Conservation (phyloP, 371 early-diverging fungal genomes). For the Polyrhizophydium stewartii region DNA sequence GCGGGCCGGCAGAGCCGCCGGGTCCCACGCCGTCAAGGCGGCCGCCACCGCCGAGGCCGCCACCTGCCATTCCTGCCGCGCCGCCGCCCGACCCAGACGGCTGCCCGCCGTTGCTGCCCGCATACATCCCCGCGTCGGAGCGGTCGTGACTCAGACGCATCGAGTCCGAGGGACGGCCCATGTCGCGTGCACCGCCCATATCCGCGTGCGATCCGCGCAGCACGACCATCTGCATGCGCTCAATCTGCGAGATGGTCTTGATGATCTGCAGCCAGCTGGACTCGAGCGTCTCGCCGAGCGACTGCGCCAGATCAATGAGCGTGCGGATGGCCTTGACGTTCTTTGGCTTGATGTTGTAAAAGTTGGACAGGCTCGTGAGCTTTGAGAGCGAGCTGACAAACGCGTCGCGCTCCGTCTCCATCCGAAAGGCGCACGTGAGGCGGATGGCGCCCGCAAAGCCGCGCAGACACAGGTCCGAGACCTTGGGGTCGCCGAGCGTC, state of each 20-base stretch:
- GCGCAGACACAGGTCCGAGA: slow-evolving; percentile 44
- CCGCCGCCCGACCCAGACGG: background rate
- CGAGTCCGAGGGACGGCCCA: too few species aligned
- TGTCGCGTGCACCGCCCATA: too few species aligned
- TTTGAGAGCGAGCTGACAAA: slow-evolving; percentile 49
- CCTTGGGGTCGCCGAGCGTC: slow-evolving; percentile 22
- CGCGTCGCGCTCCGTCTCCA: slow-evolving; percentile 56
- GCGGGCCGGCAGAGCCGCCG: too few species aligned
- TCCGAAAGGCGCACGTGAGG: slow-evolving; percentile 37
- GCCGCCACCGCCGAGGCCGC: too few species aligned
- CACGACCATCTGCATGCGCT: slow-evolving; percentile 34
- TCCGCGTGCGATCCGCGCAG: background rate
- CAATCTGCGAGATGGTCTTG: slow-evolving; percentile 40
- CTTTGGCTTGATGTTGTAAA: slow-evolving; percentile 39
- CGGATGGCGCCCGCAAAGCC: slow-evolving; percentile 43
- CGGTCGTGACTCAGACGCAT: background rate
- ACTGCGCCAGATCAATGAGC: slow-evolving; percentile 33
- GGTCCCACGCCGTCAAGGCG: too few species aligned
- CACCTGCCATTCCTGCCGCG: too few species aligned
- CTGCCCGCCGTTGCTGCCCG: background rate
- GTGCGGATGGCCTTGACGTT: slow-evolving; percentile 47
- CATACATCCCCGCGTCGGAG: background rate
- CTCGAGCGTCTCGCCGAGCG: slow-evolving; percentile 45
- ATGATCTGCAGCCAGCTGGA: slow-evolving; percentile 46
- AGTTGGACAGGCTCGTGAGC: slow-evolving; percentile 41